Conservation (phyloP, 164 flowering plant species). For the Dillenia suffruticosa region DNA sequence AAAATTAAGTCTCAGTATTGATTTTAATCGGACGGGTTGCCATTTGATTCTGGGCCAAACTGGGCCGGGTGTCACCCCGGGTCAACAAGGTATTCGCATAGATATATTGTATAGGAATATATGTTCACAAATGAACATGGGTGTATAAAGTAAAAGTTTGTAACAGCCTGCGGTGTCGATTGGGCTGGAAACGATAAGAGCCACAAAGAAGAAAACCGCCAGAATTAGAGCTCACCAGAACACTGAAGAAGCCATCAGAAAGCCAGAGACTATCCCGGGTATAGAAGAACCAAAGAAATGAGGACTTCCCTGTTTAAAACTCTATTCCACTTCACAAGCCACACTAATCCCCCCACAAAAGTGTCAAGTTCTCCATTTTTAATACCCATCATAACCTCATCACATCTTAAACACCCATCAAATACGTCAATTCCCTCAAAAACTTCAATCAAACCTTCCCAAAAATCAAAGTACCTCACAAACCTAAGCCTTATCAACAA, state of each 20-base stretch:
- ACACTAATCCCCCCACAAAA: slow-evolving; percentile 12
- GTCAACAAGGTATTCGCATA: too few relatives aligned
- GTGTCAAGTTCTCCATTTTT: slow-evolving; percentile 9
- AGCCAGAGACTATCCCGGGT: too few relatives aligned
- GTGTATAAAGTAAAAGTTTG: too few relatives aligned
- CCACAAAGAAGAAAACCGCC: neutral
- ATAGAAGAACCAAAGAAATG: slow-evolving; percentile 19
- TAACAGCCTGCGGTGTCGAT: too few relatives aligned
- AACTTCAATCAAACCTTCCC: slow-evolving; percentile 1
- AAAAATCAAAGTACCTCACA: neutral
- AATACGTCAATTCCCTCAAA: neutral
- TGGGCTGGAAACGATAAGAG: neutral
- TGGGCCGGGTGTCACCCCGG: too few relatives aligned
- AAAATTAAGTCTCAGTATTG: too few relatives aligned
- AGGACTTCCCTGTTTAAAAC: slow-evolving; percentile 17
- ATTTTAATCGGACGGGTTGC: too few relatives aligned
- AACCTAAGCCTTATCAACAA: slow-evolving; percentile 3
- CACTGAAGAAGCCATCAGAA: too few relatives aligned
- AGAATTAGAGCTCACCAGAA: too few relatives aligned
- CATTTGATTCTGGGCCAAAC: too few relatives aligned
- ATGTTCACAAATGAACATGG: too few relatives aligned
- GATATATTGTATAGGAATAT: too few relatives aligned
- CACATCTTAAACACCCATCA: slow-evolving; percentile 11
- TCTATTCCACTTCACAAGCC: slow-evolving; percentile 24
- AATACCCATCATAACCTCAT: slow-evolving; percentile 14